Evolutionary conservation across 1,284 basidiomycete species (phyloP), one percentile per base, ranked within the genome.

Genomic region (Moniliophthora roreri): DNA sequence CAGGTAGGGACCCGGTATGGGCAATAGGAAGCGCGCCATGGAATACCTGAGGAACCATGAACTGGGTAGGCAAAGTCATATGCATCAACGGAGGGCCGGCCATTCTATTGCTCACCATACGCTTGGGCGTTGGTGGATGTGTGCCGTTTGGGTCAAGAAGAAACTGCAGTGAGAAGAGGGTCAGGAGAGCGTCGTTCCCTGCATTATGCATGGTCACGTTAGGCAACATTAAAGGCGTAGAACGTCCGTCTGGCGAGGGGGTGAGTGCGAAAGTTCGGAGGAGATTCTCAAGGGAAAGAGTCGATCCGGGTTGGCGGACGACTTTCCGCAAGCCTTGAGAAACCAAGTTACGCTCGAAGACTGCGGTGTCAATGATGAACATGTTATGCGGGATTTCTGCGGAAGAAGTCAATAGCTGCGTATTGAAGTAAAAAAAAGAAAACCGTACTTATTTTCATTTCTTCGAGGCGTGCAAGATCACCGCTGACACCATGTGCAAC

Each of bases 351-450:
- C 81, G 79, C 63, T 91, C 87, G 57, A 81, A 80, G 26, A 73
- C 63, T 41, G 82, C 73, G 1, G 85, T 80, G 63, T 93, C 91
- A 53, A 94, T 69, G 32, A 84, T 68, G 47, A 92, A 76, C 45
- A 90, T 70, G 66, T 93, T 93, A 61, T 79, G 78, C 0, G 91
- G 90, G 20, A 93, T 66, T 63, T 84, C 86, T 89, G 58, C 9
- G 44, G 16, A 35, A n/a, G 28, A 26, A 36, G 21, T 54, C 60
- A n/a, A 66, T 62, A 32, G 7, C 37, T 15, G 1, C 23, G 16
- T 2, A n/a, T 1, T 13, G 26, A 32, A 48, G 13, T 24, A 24
- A 38, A 52, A 50, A 54, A 41, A 35, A 28, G 9, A 35, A 26
- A 35, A 38, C 69, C 84, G 62, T 62, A 90, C 88, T 86, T 61